phyloP scores from a whole-genome alignment of 2,329 filamentous ascomycete species.

The Colletotrichum karsti region DNA sequence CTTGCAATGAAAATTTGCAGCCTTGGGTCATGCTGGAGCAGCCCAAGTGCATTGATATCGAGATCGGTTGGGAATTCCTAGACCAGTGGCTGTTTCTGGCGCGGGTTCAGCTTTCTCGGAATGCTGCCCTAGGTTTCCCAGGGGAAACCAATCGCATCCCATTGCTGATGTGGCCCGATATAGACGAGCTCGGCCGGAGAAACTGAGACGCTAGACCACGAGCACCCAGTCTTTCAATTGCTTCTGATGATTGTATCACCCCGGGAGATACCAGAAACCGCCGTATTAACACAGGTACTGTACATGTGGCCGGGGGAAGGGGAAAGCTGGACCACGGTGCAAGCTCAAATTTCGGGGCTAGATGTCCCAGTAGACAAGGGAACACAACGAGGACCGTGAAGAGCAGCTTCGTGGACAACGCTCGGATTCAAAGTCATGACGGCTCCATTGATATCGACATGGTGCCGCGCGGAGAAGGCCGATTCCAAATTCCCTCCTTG shows the following conservation, averaged over 20 bases:
- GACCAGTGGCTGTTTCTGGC: background rate
- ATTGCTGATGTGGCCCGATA: background rate
- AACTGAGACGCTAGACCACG: background rate
- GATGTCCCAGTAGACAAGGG: too few relatives aligned
- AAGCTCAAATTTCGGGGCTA: background rate
- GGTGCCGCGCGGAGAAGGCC: background rate
- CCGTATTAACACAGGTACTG: too few relatives aligned
- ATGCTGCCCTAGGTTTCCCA: background rate
- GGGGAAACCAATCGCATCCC: background rate
- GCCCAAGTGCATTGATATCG: background rate
- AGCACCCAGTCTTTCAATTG: background rate
- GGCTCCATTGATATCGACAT: background rate
- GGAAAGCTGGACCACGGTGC: too few relatives aligned
- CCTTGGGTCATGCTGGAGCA: background rate
- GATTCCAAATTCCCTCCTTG: background rate
- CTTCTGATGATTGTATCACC: too few relatives aligned
- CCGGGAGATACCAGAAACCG: too few relatives aligned
- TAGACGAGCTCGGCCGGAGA: background rate
- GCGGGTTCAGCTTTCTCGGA: background rate
- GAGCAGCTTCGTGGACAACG: background rate
- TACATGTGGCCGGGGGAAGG: background rate
- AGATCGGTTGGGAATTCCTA: background rate
- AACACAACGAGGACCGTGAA: too few relatives aligned
- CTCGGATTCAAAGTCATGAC: background rate
- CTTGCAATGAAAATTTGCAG: constrained; percentile 6